Conservation (phyloP, 805 yeast species). For the Wickerhamiella shivajii region DNA sequence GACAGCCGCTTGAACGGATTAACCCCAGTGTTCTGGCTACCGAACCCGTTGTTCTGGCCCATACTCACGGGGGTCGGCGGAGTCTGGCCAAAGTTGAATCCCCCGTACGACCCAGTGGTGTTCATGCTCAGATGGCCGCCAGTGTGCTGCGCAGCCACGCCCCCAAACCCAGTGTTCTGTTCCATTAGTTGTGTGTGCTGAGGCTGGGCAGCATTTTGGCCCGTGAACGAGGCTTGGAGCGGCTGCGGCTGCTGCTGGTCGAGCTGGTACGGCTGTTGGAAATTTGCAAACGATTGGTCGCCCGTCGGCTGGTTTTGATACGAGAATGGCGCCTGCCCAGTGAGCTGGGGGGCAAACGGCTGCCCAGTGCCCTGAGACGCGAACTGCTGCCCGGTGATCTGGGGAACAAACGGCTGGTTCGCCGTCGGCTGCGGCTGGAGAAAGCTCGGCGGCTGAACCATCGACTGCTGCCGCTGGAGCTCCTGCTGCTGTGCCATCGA, state of each 20-base stretch:
- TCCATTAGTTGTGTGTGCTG: not conserved
- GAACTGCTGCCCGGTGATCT: not conserved
- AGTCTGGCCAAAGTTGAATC: slow-evolving; percentile 1
- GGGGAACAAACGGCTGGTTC: not conserved
- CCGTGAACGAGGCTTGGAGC: too few species aligned
- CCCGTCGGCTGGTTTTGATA: too few species aligned
- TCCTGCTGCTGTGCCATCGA: slow-evolving; percentile 3
- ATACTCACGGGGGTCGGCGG: not conserved
- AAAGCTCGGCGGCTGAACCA: not conserved
- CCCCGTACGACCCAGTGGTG: too few species aligned
- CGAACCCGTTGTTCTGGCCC: not conserved
- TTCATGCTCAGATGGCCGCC: too few species aligned
- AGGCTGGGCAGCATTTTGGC: slow-evolving; percentile 1
- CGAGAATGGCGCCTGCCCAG: too few species aligned
- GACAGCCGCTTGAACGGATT: slow-evolving; percentile 7
- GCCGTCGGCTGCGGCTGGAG: slow-evolving; percentile 2
- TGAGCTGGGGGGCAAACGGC: slow-evolving; percentile 5
- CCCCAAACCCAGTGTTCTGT: not conserved
- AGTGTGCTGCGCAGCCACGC: slow-evolving; percentile 1
- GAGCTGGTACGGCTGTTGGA: not conserved
- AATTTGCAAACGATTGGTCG: too few species aligned
- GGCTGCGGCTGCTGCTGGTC: slow-evolving; percentile 2
- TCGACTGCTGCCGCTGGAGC: slow-evolving; percentile 1
- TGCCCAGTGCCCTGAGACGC: not conserved
- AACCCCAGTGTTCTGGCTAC: not conserved